A percentile compares a stretch with the other conserved stretches of the same genome.
Conservation (phyloP, 2,329 filamentous ascomycete species). For the Chaetomium sp. region DNA sequence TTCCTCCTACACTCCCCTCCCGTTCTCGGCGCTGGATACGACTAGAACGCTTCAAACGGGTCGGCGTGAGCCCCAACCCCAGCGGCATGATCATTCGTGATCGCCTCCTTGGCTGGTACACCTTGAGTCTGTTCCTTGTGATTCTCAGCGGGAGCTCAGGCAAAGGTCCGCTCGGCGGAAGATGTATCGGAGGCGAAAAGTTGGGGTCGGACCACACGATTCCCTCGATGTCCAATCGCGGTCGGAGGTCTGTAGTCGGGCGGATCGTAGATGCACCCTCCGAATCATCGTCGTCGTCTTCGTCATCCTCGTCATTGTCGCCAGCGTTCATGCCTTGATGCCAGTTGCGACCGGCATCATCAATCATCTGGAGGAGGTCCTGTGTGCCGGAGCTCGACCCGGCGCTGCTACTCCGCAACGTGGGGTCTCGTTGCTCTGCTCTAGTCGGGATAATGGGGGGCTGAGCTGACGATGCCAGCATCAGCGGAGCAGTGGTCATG, state of each 20-base stretch:
- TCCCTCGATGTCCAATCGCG: neutral
- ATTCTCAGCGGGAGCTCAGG: neutral
- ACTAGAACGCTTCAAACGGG: too few relatives aligned
- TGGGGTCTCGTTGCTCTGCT: neutral
- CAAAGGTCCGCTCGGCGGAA: neutral
- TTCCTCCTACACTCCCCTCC: too few relatives aligned
- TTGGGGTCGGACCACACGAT: neutral
- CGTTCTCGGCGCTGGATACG: too few relatives aligned
- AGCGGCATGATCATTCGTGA: neutral
- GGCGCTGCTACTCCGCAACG: neutral
- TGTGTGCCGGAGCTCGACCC: neutral
- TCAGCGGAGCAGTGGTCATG: too few relatives aligned
- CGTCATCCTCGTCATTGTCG: too few relatives aligned
- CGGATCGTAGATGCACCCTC: neutral
- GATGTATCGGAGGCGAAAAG: neutral
- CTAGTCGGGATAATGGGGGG: neutral
- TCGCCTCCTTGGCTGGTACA: neutral
- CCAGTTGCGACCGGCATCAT: neutral
- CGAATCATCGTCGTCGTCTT: neutral
- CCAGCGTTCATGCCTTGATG: too few relatives aligned
- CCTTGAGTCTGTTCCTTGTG: too few relatives aligned
- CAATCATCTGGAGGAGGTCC: neutral
- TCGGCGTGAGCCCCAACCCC: too few relatives aligned
- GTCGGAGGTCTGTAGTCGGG: neutral
- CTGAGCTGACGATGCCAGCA: neutral